These are phyloP conservation scores for Glycine soja DNA, from an alignment of 306 rosid genomes.

Conservation along the genomic window DNA sequence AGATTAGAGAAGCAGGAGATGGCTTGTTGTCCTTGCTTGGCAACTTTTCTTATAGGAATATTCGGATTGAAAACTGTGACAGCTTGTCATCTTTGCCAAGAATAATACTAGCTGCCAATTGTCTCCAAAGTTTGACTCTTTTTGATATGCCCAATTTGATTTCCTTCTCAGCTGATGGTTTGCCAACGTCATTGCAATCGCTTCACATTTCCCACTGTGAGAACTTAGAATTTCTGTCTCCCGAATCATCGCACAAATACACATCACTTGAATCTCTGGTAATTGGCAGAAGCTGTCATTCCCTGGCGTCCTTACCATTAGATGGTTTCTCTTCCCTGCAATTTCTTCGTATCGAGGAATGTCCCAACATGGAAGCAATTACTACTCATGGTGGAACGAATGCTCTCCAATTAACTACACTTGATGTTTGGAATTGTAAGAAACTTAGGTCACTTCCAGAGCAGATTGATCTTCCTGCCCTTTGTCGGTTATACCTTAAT, in stretches of 20 bases:
- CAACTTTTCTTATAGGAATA: no score
- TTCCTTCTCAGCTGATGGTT: background rate
- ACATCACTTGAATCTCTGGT: background rate
- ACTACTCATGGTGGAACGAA: background rate
- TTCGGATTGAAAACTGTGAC: background rate
- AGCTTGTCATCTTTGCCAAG: background rate
- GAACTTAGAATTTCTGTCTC: background rate
- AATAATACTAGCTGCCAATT: no score
- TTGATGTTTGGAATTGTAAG: background rate
- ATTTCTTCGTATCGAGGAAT: rapidly evolving
- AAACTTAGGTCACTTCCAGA: background rate
- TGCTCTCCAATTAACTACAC: no score
- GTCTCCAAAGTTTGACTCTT: background rate
- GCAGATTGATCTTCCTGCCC: background rate
- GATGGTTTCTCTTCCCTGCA: background rate
- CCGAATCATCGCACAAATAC: background rate
- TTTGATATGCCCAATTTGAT: background rate
- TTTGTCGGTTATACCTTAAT: rapidly evolving
- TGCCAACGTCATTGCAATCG: background rate
- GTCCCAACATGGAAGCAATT: background rate
- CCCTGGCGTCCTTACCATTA: background rate
- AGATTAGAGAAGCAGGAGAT: no score
- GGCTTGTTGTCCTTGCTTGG: no score
- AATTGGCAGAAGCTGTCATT: background rate
- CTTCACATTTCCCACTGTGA: background rate